These are phyloP conservation scores for Phytophthora multivora DNA, from an alignment of 352 stramenopile genomes.

Conservation along the genomic window DNA sequence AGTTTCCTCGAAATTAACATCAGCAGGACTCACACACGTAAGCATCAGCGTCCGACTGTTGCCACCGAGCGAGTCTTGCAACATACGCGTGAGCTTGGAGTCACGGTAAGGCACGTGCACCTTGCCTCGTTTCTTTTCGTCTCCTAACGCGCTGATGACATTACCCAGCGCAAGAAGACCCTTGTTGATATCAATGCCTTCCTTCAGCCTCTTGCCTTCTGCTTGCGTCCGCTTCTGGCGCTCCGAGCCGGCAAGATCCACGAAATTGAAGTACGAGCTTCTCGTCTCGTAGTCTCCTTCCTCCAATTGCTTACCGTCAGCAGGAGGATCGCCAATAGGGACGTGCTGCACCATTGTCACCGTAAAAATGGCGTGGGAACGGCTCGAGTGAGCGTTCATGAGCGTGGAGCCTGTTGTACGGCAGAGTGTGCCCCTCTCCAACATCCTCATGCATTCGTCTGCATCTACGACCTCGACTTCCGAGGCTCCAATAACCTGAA, in stretches of 20 bases:
- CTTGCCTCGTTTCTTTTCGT: conserved; percentile 89
- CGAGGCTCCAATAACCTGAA: conserved; percentile 81
- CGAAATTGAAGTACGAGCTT: conserved; percentile 91
- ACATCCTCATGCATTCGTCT: conserved; percentile 79
- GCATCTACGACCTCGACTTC: conserved; percentile 71
- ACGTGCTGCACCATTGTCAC: conserved; percentile 85
- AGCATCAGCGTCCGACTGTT: conserved; percentile 94
- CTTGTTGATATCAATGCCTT: conserved; percentile 99
- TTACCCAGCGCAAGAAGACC: conserved; percentile 97
- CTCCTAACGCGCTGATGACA: conserved; percentile 96
- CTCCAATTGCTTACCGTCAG: conserved; percentile 35
- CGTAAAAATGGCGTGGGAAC: conserved; percentile 93
- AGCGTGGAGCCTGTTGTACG: conserved; percentile 88
- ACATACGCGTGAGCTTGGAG: conserved; percentile 94
- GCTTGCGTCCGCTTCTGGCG: conserved; percentile 96
- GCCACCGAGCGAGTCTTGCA: conserved; percentile 92
- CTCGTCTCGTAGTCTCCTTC: conserved; percentile 82
- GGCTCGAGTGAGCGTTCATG: conserved; percentile 93
- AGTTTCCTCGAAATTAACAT: conserved; percentile 92
- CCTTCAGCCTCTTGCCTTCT: conserved; percentile 90
- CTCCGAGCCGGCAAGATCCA: conserved; percentile 92
- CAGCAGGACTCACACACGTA: conserved; percentile 91
- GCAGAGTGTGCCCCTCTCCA: conserved; percentile 85
- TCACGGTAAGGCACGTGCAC: conserved; percentile 95
- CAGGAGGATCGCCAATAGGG: conserved; percentile 48